A percentile compares a stretch with the other conserved stretches of the same genome.
phyloP scores from a whole-genome alignment of 495 filamentous ascomycete species.

The Xylona heveae region DNA sequence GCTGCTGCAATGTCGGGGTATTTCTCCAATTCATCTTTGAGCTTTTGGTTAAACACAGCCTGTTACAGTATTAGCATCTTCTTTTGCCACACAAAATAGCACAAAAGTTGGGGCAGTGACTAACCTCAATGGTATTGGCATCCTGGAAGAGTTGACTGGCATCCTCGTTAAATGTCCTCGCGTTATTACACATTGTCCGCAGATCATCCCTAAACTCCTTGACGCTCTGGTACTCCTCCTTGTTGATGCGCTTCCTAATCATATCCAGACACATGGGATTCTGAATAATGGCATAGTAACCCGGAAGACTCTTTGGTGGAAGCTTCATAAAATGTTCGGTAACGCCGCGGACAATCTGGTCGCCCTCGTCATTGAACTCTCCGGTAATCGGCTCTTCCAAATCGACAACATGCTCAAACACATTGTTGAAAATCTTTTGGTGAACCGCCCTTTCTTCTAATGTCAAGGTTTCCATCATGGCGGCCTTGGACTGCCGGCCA shows the following conservation, averaged over 20 bases:
- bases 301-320: slow-evolving; percentile 62
- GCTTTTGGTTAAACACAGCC: slow-evolving; percentile 42
- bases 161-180: slow-evolving; percentile 89
- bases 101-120: slow-evolving; percentile 10
- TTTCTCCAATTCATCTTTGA: slow-evolving; percentile 45
- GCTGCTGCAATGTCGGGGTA: slow-evolving; percentile 41
- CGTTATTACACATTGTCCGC: slow-evolving; percentile 67
- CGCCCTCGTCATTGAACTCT: slow-evolving; percentile 36
- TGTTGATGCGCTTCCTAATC: slow-evolving; percentile 85
- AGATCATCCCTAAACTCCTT: slow-evolving; percentile 68
- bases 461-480: slow-evolving; percentile 23
- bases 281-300: slow-evolving; percentile 85
- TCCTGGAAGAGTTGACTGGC: slow-evolving; percentile 77
- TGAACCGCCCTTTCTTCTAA: slow-evolving; percentile 36
- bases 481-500: slow-evolving; percentile 44
- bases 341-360: slow-evolving; percentile 34
- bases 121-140: slow-evolving; percentile 81
- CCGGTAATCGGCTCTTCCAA: slow-evolving; percentile 36
- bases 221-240: slow-evolving; percentile 67
- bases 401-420: slow-evolving; percentile 60
- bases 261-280: slow-evolving; percentile 84
- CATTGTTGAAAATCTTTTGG: slow-evolving; percentile 49
- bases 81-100: background rate
- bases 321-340: slow-evolving; percentile 89
- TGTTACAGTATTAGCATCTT: slow-evolving; percentile 19